Evolutionary conservation across 305 asterid genomes (phyloP).

Genomic region (Solanum aculeatissimum): DNA sequence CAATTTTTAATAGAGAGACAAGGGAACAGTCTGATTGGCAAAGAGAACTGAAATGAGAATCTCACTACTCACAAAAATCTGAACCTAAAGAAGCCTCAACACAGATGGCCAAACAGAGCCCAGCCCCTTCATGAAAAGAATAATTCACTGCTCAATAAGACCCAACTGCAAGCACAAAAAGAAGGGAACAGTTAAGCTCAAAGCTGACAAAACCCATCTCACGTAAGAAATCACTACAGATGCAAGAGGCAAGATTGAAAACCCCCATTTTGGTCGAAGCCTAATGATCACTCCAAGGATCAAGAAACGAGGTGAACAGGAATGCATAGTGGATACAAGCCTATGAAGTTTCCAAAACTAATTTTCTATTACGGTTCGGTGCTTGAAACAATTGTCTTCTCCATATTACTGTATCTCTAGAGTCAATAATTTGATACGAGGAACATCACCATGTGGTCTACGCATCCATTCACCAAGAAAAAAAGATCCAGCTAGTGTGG

Average conservation of each 20-base stretch:
- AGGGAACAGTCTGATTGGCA: neutral
- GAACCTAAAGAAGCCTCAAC: neutral
- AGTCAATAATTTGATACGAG: no score
- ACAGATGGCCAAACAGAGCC: neutral
- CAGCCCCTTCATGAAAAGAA: neutral
- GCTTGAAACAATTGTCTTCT: no score
- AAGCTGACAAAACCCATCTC: neutral
- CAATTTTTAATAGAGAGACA: no score
- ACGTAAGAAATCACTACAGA: neutral
- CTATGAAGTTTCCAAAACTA: neutral
- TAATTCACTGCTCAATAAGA: neutral
- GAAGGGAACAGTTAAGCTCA: neutral
- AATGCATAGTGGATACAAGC: neutral
- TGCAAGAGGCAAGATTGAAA: neutral
- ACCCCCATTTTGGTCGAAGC: neutral
- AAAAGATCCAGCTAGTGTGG: neutral
- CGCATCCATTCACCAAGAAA: neutral
- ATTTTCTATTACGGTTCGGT: neutral
- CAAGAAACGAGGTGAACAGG: neutral
- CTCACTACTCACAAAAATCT: neutral
- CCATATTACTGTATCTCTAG: no score
- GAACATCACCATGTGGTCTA: neutral
- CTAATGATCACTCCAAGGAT: neutral
- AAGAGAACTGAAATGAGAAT: neutral
- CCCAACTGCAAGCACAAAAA: neutral